Percentiles rank a stretch among this genome's conserved stretches.
Conservation (phyloP, 768 basidiomycete species). For the Hypsizygus marmoreus region DNA sequence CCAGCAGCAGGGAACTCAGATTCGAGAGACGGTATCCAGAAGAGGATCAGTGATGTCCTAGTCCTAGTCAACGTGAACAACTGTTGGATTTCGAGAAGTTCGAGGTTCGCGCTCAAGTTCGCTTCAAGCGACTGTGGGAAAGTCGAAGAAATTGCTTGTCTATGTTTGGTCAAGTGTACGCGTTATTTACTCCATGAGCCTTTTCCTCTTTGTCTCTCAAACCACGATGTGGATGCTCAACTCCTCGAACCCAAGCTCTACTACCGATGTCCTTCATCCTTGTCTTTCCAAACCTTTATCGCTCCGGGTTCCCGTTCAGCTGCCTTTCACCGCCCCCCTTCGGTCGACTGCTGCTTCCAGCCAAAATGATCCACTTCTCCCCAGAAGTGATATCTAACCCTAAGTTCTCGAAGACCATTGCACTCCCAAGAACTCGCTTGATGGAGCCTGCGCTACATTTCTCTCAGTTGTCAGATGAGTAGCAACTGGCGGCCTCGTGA, state of each 20-base stretch:
- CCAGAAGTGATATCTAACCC: slow-evolving; percentile 62
- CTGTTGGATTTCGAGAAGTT: too few relatives aligned
- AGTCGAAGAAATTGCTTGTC: too few relatives aligned
- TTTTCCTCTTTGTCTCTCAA: slow-evolving; percentile 8
- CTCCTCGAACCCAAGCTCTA: slow-evolving; percentile 9
- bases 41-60: too few relatives aligned
- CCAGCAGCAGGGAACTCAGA: too few relatives aligned
- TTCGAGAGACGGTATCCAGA: too few relatives aligned
- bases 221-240: too few relatives aligned
- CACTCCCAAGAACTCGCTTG: slow-evolving; percentile 31
- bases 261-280: slow-evolving; percentile 9
- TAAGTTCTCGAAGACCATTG: slow-evolving; percentile 44
- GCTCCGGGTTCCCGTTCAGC: slow-evolving; percentile 48
- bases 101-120: too few relatives aligned
- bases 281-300: slow-evolving; percentile 41
- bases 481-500: slow-evolving; percentile 22
- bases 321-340: slow-evolving; percentile 27
- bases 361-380: slow-evolving; percentile 49
- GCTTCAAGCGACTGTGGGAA: too few relatives aligned
- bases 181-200: slow-evolving; percentile 18
- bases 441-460: slow-evolving; percentile 25
- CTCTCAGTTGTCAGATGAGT: slow-evolving; percentile 19
- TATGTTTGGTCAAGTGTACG: slow-evolving; percentile 26
- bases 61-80: too few relatives aligned
- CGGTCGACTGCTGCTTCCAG: slow-evolving; percentile 46